phyloP scores from a whole-genome alignment of 2,329 filamentous ascomycete species.

The Biscogniauxia marginata region DNA sequence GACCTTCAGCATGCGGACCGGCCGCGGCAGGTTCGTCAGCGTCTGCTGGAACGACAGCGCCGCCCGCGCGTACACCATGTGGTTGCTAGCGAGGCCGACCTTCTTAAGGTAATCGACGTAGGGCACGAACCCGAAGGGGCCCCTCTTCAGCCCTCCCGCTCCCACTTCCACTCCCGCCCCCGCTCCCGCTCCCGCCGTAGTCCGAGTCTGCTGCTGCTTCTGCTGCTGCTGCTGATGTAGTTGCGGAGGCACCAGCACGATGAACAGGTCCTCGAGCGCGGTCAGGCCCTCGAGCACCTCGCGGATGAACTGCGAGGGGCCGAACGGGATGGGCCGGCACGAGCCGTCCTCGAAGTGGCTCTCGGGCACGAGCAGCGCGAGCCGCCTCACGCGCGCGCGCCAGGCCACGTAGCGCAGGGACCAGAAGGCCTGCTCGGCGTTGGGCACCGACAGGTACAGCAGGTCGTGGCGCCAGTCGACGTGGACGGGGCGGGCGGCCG shows the following conservation, averaged over 20 bases:
- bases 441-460: constrained; percentile 18
- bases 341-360: constrained; percentile 10
- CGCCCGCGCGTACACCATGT: constrained; percentile 16
- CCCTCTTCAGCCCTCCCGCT: constrained; percentile 4
- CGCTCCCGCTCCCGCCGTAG: too few relatives aligned
- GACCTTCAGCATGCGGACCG: constrained; percentile 14
- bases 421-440: constrained; percentile 22
- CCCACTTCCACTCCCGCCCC: background rate
- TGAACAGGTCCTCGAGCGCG: constrained; percentile 13
- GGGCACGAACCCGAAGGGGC: constrained; percentile 18
- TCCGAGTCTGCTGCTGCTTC: too few relatives aligned
- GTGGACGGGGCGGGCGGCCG: background rate
- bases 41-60: constrained; percentile 17
- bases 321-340: constrained; percentile 14
- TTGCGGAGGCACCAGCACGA: constrained; percentile 17
- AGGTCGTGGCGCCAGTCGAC: constrained; percentile 18
- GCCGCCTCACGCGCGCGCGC: constrained; percentile 23
- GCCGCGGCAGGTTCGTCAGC: constrained; percentile 1
- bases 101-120: constrained; percentile 19
- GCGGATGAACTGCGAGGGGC: constrained; percentile 15
- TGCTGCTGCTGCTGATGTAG: too few relatives aligned
- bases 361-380: constrained; percentile 21
- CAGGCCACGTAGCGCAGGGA: constrained; percentile 13
- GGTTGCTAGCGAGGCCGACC: constrained; percentile 12
- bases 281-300: constrained; percentile 14